phyloP scores from a whole-genome alignment of 2,329 filamentous ascomycete genomes.

The Akanthomyces muscarius region DNA sequence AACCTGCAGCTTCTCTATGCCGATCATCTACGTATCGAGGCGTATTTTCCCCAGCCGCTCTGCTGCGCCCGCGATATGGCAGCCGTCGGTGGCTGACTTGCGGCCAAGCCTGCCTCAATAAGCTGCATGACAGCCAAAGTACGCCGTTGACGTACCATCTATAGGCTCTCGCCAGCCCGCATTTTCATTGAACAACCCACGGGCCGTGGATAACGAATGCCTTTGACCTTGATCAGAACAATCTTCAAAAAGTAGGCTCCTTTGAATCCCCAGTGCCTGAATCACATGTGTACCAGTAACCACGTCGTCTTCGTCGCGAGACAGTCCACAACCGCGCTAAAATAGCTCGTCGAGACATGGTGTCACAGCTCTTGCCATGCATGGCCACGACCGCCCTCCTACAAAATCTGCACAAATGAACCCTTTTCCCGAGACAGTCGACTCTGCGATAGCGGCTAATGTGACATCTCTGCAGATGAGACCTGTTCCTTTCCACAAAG shows the following conservation, averaged over 20 bases:
- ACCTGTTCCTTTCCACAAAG: no score
- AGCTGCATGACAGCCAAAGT: background rate
- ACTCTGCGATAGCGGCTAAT: background rate
- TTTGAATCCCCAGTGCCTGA: background rate
- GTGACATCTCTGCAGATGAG: no score
- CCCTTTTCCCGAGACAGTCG: background rate
- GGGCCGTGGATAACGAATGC: background rate
- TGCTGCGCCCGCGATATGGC: background rate
- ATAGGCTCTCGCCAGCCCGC: background rate
- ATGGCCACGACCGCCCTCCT: background rate
- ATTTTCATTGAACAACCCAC: background rate
- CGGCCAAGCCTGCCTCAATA: background rate
- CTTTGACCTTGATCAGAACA: background rate
- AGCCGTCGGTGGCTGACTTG: background rate
- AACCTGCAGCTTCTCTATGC: background rate
- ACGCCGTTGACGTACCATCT: conserved; percentile 2
- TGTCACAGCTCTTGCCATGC: background rate
- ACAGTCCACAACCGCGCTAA: background rate
- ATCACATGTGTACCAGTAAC: background rate
- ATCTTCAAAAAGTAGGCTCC: background rate
- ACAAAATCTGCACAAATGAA: background rate
- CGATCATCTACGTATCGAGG: background rate
- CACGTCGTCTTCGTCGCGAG: background rate
- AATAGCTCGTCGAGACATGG: background rate
- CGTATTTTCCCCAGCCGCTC: background rate